These are phyloP conservation scores for Fistulifera pelliculosa DNA, from an alignment of 108 stramenopile genomes.

Conservation along the genomic window DNA sequence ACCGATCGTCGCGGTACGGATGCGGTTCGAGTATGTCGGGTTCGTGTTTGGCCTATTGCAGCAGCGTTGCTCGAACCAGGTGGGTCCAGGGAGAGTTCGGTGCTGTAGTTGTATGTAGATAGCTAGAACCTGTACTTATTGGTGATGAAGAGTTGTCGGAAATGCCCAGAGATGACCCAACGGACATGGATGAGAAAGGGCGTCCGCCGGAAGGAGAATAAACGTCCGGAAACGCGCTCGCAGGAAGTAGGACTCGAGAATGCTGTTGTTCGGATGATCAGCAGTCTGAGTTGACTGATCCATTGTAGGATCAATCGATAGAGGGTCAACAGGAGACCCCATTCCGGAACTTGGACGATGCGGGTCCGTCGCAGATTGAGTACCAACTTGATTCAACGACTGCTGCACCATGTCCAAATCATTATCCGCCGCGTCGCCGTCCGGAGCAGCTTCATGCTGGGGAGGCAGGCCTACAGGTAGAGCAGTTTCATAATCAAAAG, in stretches of 20 bases:
- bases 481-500: slow-evolving; percentile 55
- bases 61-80: background rate
- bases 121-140: slow-evolving; percentile 5
- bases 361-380: slow-evolving; percentile 4
- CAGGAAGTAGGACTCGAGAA: background rate
- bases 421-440: slow-evolving; percentile 11
- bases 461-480: slow-evolving; percentile 24
- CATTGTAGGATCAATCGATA: slow-evolving; percentile 57
- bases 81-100: slow-evolving; percentile 1
- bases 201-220: slow-evolving; percentile 1
- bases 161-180: background rate
- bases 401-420: background rate
- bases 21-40: background rate
- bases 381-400: slow-evolving; percentile 11
- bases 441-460: slow-evolving; percentile 1
- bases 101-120: slow-evolving; percentile 1
- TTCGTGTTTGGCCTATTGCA: no score
- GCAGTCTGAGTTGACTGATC: slow-evolving; percentile 9
- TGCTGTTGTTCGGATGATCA: background rate
- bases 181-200: slow-evolving; percentile 4
- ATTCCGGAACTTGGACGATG: slow-evolving; percentile 1
- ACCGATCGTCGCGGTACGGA: background rate
- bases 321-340: slow-evolving; percentile 37
- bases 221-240: no score
- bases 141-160: slow-evolving; percentile 7